Conservation (phyloP, 2,329 filamentous ascomycete genomes). For the Trichoderma atrobrunneum region DNA sequence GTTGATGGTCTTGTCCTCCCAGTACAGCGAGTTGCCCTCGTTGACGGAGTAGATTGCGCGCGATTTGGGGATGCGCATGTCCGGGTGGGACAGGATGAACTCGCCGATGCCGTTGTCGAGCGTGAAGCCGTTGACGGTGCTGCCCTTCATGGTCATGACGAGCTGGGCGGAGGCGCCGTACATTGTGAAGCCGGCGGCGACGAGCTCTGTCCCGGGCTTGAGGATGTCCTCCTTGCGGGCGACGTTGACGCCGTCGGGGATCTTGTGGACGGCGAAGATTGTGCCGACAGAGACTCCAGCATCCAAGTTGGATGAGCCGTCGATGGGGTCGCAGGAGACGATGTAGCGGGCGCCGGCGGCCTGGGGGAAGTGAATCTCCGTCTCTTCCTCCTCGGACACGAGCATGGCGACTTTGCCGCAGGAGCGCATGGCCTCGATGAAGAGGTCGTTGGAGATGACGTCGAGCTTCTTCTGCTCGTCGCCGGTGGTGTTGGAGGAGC, state of each 20-base stretch:
- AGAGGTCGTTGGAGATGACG: constrained; percentile 97
- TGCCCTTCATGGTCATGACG: constrained; percentile 93
- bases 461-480: constrained; percentile 99
- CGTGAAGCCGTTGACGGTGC: constrained; percentile 94
- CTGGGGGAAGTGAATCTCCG: constrained; percentile 82
- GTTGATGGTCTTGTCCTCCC: constrained; percentile 80
- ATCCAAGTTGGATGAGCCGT: constrained; percentile 95
- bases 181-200: constrained; percentile 99
- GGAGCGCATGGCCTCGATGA: constrained; percentile 91
- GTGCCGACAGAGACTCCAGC: constrained; percentile 97
- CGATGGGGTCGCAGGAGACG: constrained; percentile 95
- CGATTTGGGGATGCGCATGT: constrained; percentile 82
- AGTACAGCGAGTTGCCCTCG: constrained; percentile 97
- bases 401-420: constrained; percentile 87
- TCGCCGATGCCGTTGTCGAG: constrained; percentile 95
- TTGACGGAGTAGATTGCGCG: constrained; percentile 96
- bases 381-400: constrained; percentile 97
- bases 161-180: constrained; percentile 96
- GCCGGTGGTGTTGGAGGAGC: constrained; percentile 90
- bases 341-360: constrained; percentile 79
- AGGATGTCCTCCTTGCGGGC: constrained; percentile 83
- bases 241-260: constrained; percentile 71
- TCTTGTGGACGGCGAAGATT: constrained; percentile 92
- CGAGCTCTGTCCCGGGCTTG: constrained; percentile 82
- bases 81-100: constrained; percentile 95